Base-by-base conservation (phyloP, 352 stramenopile genomes). In the Thalassiosira sp. region DNA sequence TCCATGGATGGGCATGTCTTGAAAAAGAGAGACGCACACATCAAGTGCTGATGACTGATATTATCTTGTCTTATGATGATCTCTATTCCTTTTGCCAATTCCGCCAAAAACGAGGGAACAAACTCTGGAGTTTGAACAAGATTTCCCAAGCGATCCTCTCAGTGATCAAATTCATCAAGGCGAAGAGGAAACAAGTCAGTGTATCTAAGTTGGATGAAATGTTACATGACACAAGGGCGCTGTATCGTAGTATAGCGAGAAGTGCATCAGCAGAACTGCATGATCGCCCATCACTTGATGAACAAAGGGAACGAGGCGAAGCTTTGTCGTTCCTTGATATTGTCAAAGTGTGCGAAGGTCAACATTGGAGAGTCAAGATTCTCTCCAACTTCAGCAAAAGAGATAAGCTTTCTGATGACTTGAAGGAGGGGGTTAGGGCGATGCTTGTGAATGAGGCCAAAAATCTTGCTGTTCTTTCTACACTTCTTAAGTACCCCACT, bases 111-210 rank as follows among this genome's bases (percentile, higher is more conserved):
- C 27, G 22, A 31, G 46, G 46, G 16, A 2, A 31, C 2, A 54
- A 54, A 7, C 16, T 54, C 6, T 54, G 46, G 46, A 54, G n/a
- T 33, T 13, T 33, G 46, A 54, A 25, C 31, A 54, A 54, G 27
- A 20, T 54, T 13, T 54, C 10, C 20, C 22, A 15, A 13, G 46
- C 46, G 6, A 31, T 54, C 31, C 15, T 54, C 31, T 3, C 16
- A 31, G 31, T 54, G 46, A 5, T 54, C 2, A 8, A 31, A 28
- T 54, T 54, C 16, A 31, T 54, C 1, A 25, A 54, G 20, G 5
- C 20, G 13, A 25, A 31, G 20, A 20, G 3, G 16, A n/a, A 22
- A 6, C 5, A n/a, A 18, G 11, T 49, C 42, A 49, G 16, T 15
- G 13, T 22, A 3, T n/a, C 42, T 49, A 8, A 37, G 31, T 37